Evolutionary conservation across 805 yeast genomes (phyloP), one percentile per base, ranked within the genome.

Genomic region (Isabelozyma gotoi): DNA sequence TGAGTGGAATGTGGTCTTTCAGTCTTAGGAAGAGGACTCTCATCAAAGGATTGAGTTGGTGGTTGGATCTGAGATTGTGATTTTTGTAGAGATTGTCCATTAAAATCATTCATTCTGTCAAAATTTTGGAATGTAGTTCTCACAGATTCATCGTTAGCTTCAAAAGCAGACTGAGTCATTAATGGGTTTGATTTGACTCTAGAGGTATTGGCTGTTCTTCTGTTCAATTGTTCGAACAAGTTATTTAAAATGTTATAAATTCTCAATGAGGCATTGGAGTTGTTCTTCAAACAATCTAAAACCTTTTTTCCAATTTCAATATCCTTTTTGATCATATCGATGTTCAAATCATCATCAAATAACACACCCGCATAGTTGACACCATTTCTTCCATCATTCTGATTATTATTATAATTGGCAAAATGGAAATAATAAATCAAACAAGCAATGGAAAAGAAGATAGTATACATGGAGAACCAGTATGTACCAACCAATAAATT

Each of bases 401-500:
- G 44, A n/a, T 53, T 48, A 38, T 53, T 50, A 41, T 62, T 63
- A 49, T 63, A 63, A 43, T 63, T 62, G 8, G 74, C 75, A 59
- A 67, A 71, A 61, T 87, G 92, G 44, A 80, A 85, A 59, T 89
- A 88, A 56, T 84, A 88, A 14, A 88, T 85, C 53, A 89, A 71
- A 56, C 96, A 86, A 0, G 96, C 95, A 46, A 89, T 89, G 2
- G 95, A 83, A 65, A 88, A 88, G 60, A 89, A 90, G 4, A 90
- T 84, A 0, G 96, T 88, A 61, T 90, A 90, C 57, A 87, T 85
- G 5, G 94, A 82, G 58, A 88, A 90, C 96, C 96, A 89, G 58
- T 90, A 91, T 2, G 94, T 86, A 0, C 96, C 96, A 50, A 83
- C 80, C 33, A 90, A 68, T 62, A 88, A 73, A 45, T 83, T 75